phyloP scores from a whole-genome alignment of 2,329 filamentous ascomycete genomes.

The Pseudocercospora cruenta region DNA sequence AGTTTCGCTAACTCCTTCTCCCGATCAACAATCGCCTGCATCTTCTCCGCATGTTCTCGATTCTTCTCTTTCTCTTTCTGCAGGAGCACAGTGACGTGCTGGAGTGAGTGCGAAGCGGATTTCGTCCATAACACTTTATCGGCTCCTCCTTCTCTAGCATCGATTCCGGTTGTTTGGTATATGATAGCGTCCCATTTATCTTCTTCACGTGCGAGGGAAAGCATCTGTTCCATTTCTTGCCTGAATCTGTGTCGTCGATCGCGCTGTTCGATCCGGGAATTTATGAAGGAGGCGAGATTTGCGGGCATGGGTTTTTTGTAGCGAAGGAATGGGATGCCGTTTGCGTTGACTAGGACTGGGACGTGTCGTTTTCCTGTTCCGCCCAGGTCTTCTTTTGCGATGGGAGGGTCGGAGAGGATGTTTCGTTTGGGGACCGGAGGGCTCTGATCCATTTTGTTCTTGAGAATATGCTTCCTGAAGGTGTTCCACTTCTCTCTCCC shows the following conservation, averaged over 20 bases:
- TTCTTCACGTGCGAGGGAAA: conserved; percentile 47
- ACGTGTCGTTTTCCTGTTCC: conserved; percentile 57
- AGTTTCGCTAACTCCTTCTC: conserved; percentile 50
- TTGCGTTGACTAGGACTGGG: conserved; percentile 61
- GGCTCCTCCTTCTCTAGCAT: conserved; percentile 10
- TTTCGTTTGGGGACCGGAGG: conserved; percentile 6
- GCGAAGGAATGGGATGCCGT: conserved; percentile 66
- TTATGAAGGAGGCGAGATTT: conserved; percentile 61
- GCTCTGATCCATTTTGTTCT: not conserved
- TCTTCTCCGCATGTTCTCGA: conserved; percentile 42
- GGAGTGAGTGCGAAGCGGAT: conserved; percentile 46
- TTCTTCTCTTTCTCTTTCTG: conserved; percentile 37
- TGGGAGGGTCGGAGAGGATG: conserved; percentile 31
- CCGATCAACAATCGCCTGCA: conserved; percentile 53
- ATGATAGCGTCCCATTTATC: conserved; percentile 55
- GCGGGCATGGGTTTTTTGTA: conserved; percentile 67
- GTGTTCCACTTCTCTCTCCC: not conserved
- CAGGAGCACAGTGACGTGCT: conserved; percentile 29
- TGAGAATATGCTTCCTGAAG: too few relatives aligned
- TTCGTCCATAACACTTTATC: conserved; percentile 37
- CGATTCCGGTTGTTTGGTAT: conserved; percentile 19
- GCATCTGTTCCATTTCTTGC: conserved; percentile 47
- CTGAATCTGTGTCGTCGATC: conserved; percentile 46
- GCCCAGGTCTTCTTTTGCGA: conserved; percentile 42
- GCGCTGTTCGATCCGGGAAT: conserved; percentile 54